Evolutionary conservation across 345 rosid species (phyloP).

Genomic region (Pelargonium nanum): DNA sequence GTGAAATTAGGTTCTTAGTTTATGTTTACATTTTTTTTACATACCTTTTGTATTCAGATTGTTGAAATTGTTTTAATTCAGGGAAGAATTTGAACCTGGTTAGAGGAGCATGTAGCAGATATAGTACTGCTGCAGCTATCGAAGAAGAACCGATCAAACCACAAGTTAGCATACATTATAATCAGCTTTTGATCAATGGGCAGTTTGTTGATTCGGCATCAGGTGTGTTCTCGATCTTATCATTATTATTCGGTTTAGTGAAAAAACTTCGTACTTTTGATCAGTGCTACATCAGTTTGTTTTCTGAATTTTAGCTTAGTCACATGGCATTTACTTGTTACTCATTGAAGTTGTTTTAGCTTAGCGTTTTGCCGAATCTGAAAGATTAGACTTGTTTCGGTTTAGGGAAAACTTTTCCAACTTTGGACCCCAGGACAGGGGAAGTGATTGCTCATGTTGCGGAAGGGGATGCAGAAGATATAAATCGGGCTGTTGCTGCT

Average conservation of each 20-base stretch:
- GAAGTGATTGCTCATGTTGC: conserved; percentile 84
- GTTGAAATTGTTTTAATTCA: conserved; percentile 17
- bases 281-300: not conserved
- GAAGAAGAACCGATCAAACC: conserved; percentile 52
- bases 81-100: conserved; percentile 28
- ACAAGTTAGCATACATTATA: conserved; percentile 42
- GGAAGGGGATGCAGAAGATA: conserved; percentile 87
- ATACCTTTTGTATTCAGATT: not conserved
- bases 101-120: conserved; percentile 28
- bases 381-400: not conserved
- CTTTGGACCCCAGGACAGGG: conserved; percentile 84
- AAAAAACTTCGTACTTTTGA: not conserved
- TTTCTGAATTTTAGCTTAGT: not conserved
- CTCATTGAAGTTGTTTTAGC: too few species aligned
- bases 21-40: not conserved
- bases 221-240: conserved; percentile 29
- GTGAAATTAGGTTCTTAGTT: not conserved
- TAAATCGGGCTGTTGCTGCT: conserved; percentile 72
- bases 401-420: conserved; percentile 62
- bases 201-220: conserved; percentile 74
- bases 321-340: too few species aligned
- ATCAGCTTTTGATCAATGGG: conserved; percentile 69
- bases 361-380: too few species aligned
- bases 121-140: conserved; percentile 42
- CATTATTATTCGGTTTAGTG: not conserved